Percentiles rank a stretch among this genome's conserved stretches.
Evolutionary conservation across 352 stramenopile species (phyloP).

Genomic region (Phytophthora niederhauseri): DNA sequence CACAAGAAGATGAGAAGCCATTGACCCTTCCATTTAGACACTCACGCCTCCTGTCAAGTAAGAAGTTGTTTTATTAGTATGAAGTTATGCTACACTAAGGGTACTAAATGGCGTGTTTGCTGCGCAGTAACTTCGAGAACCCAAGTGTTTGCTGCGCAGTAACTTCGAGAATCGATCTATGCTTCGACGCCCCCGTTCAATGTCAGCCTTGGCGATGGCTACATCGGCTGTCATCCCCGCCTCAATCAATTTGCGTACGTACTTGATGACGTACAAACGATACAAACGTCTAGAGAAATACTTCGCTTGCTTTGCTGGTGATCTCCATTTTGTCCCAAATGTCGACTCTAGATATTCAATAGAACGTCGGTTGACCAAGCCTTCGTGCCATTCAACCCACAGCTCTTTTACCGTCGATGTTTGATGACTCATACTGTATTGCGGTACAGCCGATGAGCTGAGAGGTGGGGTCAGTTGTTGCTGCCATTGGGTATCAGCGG

Average conservation of each 20-base stretch:
- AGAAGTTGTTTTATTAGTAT: too few species aligned
- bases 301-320: not conserved
- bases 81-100: too few species aligned
- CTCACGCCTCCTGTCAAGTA: too few species aligned
- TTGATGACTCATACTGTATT: not conserved
- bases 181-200: not conserved
- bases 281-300: not conserved
- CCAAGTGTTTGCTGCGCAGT: too few species aligned
- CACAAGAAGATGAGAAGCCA: too few species aligned
- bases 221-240: not conserved
- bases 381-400: not conserved
- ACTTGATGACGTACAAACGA: not conserved
- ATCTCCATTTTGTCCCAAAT: not conserved
- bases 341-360: not conserved
- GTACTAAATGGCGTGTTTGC: too few species aligned
- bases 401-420: not conserved
- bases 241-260: not conserved
- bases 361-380: not conserved
- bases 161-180: too few species aligned
- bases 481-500: too few species aligned
- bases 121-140: too few species aligned
- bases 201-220: not conserved
- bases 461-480: too few species aligned
- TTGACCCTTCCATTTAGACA: too few species aligned
- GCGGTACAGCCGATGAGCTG: too few species aligned